Base-by-base conservation (phyloP, 1,284 basidiomycete species). In the Schizophyllum amplum region DNA sequence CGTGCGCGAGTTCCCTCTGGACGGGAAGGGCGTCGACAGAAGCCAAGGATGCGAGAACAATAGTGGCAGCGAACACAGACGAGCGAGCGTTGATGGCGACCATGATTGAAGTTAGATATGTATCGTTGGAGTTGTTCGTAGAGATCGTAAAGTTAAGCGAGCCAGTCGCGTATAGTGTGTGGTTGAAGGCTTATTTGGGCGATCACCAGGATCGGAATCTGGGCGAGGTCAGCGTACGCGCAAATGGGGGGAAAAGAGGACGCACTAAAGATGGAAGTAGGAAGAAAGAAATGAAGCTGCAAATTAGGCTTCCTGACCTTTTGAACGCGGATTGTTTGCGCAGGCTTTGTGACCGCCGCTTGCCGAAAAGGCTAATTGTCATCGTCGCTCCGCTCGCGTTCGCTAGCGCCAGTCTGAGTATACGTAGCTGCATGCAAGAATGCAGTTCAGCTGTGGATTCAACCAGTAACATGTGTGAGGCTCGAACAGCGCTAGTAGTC, bases 31-130 rank as follows among this genome's bases (percentile, higher is more conserved):
- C 74, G 11, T 71, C 72, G 23, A 70, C 76, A 56, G 74, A 69
- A 21, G 68, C 67, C 7, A 65, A 17, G 25, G 73, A 68, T 6
- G 70, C 55, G 53, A 69, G 47, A 55, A 63, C 58, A 26, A 68
- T 70, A 25, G 78, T 68, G 25, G 72, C 66, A 56, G 75, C 72
- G 59, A 81, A 72, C 57, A 79, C 57, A 54, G 77, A 65, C 66
- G 81, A 75, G 63, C 72, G 77, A 55, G 73, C 65, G 54, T 71
- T 69, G 54, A 80, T 68, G 56, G 70, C 69, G 65, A 80, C 73
- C 80, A 83, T 83, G 63, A 60, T 70, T 20, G 56, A 55, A 27
- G 7, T 26, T 53, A 23, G 51, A 24, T n/a, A 22, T 13, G n/a
- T 17, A 24, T n/a, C 51, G 25, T 24, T 2, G 51, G 2, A n/a